A percentile compares a stretch with the other conserved stretches of the same genome.
Evolutionary conservation across 805 yeast genomes (phyloP).

Genomic region (Candida montana): DNA sequence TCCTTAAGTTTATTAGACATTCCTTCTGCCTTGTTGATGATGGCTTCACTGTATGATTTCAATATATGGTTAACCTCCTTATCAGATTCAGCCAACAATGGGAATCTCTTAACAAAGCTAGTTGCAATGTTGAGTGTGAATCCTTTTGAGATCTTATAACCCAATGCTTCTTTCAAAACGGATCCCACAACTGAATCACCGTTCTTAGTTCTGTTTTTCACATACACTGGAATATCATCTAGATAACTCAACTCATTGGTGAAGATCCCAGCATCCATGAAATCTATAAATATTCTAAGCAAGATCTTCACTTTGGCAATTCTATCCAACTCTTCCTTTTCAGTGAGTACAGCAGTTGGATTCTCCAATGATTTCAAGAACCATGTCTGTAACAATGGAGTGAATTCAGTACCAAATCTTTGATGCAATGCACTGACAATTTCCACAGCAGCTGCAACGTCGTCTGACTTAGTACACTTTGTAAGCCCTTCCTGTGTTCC

Average conservation of each 20-base stretch:
- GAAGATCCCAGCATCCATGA: constrained; percentile 53
- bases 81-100: constrained; percentile 27
- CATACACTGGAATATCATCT: constrained; percentile 40
- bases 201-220: constrained; percentile 29
- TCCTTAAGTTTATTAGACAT: constrained; percentile 33
- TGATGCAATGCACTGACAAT: constrained; percentile 72
- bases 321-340: constrained; percentile 41
- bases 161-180: constrained; percentile 40
- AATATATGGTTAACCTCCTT: constrained; percentile 30
- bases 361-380: constrained; percentile 37
- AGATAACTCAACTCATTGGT: constrained; percentile 36
- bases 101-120: constrained; percentile 45
- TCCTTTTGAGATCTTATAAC: constrained; percentile 34
- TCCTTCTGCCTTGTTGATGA: constrained; percentile 31
- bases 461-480: constrained; percentile 48
- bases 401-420: constrained; percentile 52
- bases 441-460: constrained; percentile 58
- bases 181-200: constrained; percentile 36
- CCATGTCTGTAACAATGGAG: constrained; percentile 41
- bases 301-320: constrained; percentile 40
- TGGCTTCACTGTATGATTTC: constrained; percentile 37
- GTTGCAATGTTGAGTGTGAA: constrained; percentile 35
- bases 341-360: constrained; percentile 27
- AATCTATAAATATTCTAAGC: constrained; percentile 50
- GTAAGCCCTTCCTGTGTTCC: constrained; percentile 59